Percentiles rank a stretch among this genome's conserved stretches.
These are phyloP conservation scores for Aspergillus wentii DNA, from an alignment of 495 filamentous ascomycete species.

Conservation along the genomic window DNA sequence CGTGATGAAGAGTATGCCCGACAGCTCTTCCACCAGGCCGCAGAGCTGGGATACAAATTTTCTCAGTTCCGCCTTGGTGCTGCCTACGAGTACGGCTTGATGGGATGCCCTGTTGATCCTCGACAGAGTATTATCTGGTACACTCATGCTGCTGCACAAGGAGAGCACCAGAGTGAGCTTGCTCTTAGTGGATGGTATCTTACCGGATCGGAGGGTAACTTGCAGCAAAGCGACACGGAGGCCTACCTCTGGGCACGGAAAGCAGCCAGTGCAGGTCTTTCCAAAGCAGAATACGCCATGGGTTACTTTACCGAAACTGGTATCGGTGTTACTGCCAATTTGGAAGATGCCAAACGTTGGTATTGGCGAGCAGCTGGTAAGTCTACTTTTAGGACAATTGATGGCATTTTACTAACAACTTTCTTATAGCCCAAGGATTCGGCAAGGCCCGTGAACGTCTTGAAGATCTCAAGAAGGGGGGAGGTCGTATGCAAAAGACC, in stretches of 20 bases:
- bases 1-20: conserved; percentile 76
- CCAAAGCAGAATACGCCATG: conserved; percentile 96
- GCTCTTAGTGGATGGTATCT: conserved; percentile 95
- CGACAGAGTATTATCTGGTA: conserved; percentile 89
- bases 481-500: conserved; percentile 67
- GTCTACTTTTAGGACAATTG: conserved; percentile 44
- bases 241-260: conserved; percentile 97
- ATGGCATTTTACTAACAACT: conserved; percentile 15
- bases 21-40: conserved; percentile 80
- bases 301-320: conserved; percentile 96
- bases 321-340: conserved; percentile 77
- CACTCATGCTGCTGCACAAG: conserved; percentile 83
- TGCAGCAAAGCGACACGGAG: conserved; percentile 91
- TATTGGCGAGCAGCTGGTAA: conserved; percentile 96
- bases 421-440: conserved; percentile 75
- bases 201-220: conserved; percentile 80
- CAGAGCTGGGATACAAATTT: conserved; percentile 88
- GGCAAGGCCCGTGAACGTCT: conserved; percentile 87
- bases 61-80: conserved; percentile 86
- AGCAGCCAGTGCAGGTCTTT: conserved; percentile 75
- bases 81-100: conserved; percentile 82
- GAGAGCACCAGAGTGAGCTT: conserved; percentile 90
- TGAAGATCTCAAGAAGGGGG: conserved; percentile 82
- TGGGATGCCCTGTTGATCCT: conserved; percentile 78
- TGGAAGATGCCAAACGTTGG: conserved; percentile 97